Conservation (phyloP, 768 basidiomycete species). For the Boletales sp. region DNA sequence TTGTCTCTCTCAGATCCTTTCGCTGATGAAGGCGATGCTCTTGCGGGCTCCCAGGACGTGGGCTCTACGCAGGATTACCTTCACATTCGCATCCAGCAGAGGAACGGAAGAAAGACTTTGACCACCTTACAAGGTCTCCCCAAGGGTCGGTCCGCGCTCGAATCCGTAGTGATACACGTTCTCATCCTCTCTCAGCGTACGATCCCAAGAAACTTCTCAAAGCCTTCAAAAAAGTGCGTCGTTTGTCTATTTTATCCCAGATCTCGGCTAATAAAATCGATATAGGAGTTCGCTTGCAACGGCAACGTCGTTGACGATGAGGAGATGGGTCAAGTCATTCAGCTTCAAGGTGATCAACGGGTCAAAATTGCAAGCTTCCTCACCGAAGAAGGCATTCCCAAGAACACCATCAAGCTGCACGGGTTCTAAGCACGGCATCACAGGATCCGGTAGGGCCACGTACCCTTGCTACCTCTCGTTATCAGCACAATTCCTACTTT, state of each 20-base stretch:
- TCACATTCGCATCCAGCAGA: constrained; percentile 97
- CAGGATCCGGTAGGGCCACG: constrained; percentile 1
- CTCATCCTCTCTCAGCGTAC: constrained; percentile 60
- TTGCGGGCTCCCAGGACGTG: constrained; percentile 69
- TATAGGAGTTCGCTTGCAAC: constrained; percentile 96
- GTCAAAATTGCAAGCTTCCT: constrained; percentile 88
- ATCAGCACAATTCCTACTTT: constrained; percentile 11
- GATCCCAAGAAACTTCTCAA: constrained; percentile 98
- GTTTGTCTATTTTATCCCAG: neutral
- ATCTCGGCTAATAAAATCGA: constrained; percentile 5
- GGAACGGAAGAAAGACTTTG: constrained; percentile 98
- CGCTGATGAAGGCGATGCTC: constrained; percentile 89
- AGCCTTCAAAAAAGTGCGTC: constrained; percentile 91
- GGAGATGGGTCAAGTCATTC: constrained; percentile 95
- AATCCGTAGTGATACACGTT: constrained; percentile 10
- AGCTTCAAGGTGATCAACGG: constrained; percentile 98
- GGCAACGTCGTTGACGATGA: constrained; percentile 94
- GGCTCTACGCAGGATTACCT: constrained; percentile 82
- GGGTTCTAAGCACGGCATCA: constrained; percentile 58
- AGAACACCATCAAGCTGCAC: constrained; percentile 78
- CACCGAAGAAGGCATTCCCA: constrained; percentile 74
- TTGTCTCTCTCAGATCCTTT: constrained; percentile 71
- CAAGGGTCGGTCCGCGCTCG: constrained; percentile 53
- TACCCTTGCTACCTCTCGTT: constrained; percentile 1
- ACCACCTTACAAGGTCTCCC: constrained; percentile 96